Evolutionary conservation across 2,329 filamentous ascomycete genomes (phyloP).

Genomic region (Alternaria conjuncta): DNA sequence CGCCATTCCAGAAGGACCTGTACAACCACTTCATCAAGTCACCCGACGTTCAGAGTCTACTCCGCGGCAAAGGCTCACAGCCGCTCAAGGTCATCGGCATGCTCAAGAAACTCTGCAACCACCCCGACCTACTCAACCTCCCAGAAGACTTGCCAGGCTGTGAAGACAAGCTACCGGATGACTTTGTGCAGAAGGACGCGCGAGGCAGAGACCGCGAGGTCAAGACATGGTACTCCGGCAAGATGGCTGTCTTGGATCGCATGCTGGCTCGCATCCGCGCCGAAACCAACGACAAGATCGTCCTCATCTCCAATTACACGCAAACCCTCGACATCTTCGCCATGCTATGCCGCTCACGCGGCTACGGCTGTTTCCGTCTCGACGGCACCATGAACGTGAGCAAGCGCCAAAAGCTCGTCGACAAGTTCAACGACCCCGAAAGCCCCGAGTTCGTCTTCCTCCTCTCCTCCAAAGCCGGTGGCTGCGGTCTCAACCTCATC

Average conservation of each 20-base stretch:
- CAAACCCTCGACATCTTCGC: conserved; percentile 96
- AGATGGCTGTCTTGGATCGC: conserved; percentile 96
- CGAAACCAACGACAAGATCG: conserved; percentile 98
- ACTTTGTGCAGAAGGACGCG: conserved; percentile 86
- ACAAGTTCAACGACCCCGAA: conserved; percentile 94
- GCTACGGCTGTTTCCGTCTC: conserved; percentile 85
- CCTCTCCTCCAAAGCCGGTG: conserved; percentile 95
- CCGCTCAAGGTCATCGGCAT: conserved; percentile 96
- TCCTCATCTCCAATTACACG: conserved; percentile 98
- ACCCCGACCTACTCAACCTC: conserved; percentile 89
- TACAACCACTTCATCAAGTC: conserved; percentile 98
- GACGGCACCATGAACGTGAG: conserved; percentile 98
- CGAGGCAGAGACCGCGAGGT: conserved; percentile 90
- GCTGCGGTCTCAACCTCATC: conserved; percentile 94
- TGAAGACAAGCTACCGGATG: conserved; percentile 79
- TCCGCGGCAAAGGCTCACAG: conserved; percentile 93
- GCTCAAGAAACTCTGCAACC: conserved; percentile 98
- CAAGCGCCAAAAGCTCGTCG: conserved; percentile 95
- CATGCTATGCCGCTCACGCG: conserved; percentile 80
- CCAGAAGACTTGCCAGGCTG: conserved; percentile 84
- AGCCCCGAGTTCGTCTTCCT: conserved; percentile 92
- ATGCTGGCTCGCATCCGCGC: conserved; percentile 96
- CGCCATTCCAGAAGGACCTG: conserved; percentile 88
- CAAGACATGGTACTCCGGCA: conserved; percentile 95
- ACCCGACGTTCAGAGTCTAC: conserved; percentile 88